Conservation (phyloP, 23 red algal genomes). For the Porphyridium purpureum region DNA sequence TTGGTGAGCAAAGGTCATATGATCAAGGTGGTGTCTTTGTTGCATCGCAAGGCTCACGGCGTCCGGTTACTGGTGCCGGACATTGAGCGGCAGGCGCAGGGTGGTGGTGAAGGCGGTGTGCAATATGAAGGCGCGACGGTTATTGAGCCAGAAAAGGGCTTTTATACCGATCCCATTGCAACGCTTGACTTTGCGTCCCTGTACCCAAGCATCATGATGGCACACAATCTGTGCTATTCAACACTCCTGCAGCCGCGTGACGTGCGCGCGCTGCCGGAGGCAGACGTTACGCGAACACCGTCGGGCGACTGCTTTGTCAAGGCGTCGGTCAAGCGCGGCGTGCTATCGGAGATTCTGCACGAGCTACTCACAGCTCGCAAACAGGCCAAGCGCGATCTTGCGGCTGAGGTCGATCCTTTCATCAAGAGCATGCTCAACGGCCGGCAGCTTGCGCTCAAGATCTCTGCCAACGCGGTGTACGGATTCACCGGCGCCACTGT, state of each 20-base stretch:
- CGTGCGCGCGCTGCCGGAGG: background rate
- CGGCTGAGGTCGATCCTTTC: constrained; percentile 72
- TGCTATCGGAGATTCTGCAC: constrained; percentile 66
- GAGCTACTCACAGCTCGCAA: constrained; percentile 85
- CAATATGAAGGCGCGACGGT: constrained; percentile 97
- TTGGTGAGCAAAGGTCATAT: constrained; percentile 91
- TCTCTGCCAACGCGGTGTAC: constrained; percentile 98
- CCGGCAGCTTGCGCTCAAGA: constrained; percentile 90
- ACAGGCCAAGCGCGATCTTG: constrained; percentile 71
- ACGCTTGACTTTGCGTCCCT: constrained; percentile 89
- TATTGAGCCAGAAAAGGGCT: constrained; percentile 59
- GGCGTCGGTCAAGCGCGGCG: constrained; percentile 33
- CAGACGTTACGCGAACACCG: constrained; percentile 6
- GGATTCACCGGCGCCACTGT: constrained; percentile 91
- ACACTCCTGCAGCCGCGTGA: constrained; percentile 13
- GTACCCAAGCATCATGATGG: constrained; percentile 99
- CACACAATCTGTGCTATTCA: constrained; percentile 94
- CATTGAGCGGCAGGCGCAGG: constrained; percentile 7
- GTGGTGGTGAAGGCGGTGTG: constrained; percentile 13
- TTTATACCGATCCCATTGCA: constrained; percentile 69
- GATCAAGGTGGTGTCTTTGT: constrained; percentile 92
- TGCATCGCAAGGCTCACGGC: constrained; percentile 74
- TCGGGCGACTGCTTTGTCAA: constrained; percentile 73
- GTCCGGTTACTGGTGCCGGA: constrained; percentile 76
- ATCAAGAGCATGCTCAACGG: constrained; percentile 78